phyloP scores from a whole-genome alignment of 345 rosid species.

The Eucalyptus dawsonii region DNA sequence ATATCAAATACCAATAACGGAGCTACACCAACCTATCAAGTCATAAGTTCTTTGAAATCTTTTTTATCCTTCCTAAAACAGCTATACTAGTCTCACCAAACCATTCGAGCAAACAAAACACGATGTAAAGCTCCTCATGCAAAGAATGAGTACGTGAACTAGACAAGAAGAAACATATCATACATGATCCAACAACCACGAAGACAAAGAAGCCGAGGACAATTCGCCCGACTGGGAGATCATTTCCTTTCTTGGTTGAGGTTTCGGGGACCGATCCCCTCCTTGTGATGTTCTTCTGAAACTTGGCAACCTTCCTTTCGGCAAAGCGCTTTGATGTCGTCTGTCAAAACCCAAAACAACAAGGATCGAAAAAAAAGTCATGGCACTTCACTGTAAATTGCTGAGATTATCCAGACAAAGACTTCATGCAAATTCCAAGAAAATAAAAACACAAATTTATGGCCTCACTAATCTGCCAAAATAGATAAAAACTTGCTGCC shows the following conservation, averaged over 20 bases:
- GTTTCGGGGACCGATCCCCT: constrained; percentile 16
- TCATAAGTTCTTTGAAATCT: not conserved
- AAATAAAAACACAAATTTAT: not conserved
- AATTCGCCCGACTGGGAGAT: constrained; percentile 19
- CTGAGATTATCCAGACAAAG: not conserved
- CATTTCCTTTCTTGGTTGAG: constrained; percentile 8
- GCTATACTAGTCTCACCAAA: not conserved
- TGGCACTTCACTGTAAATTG: not conserved
- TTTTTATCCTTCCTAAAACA: not conserved
- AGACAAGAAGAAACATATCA: not conserved
- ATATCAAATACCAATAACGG: not conserved
- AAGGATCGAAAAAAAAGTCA: not conserved
- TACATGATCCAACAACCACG: constrained; percentile 28
- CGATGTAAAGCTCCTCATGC: not conserved
- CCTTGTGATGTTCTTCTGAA: constrained; percentile 22
- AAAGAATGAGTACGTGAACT: not conserved
- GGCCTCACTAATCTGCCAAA: not conserved
- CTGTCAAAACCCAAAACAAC: not conserved
- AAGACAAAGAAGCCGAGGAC: constrained; percentile 21
- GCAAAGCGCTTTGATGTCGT: constrained; percentile 19
- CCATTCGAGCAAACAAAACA: not conserved
- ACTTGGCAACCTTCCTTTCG: constrained; percentile 10
- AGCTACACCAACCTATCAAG: not conserved
- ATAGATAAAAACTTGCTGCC: not conserved
- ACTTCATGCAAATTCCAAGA: not conserved